Conservation (phyloP, 73 alveolate genomes). For the Durusdinium trenchii region DNA sequence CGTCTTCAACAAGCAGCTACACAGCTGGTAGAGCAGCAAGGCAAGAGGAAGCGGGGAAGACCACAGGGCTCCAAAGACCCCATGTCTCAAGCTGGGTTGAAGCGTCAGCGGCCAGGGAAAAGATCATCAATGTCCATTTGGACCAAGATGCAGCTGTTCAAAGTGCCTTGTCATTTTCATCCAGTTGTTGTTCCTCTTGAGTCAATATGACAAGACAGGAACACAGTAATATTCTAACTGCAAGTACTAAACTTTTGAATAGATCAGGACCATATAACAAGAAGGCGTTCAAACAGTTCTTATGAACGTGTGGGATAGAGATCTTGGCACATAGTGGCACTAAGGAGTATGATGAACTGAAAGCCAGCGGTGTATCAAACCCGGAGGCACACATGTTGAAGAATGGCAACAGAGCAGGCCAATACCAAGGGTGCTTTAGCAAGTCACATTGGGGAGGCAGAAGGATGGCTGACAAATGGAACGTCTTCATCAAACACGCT, state of each 20-base stretch:
- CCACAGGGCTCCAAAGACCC: neutral
- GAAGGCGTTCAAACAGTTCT: neutral
- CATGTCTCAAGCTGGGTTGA: neutral
- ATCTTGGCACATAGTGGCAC: neutral
- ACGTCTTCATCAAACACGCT: neutral
- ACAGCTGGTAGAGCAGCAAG: neutral
- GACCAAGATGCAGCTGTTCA: constrained; percentile 8
- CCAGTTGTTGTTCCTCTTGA: too few relatives aligned
- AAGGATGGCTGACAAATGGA: neutral
- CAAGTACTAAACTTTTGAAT: neutral
- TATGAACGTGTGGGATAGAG: neutral
- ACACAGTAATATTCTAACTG: neutral
- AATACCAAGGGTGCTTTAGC: neutral
- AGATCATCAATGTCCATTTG: neutral
- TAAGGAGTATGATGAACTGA: constrained; percentile 4
- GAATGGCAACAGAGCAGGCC: neutral
- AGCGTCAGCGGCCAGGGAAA: neutral
- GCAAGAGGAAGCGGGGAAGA: neutral
- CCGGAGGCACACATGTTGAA: neutral
- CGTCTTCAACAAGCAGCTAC: neutral
- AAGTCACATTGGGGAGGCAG: neutral
- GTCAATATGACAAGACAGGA: neutral
- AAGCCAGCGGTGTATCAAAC: neutral
- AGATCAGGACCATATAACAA: neutral
- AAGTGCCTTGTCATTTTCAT: neutral